A percentile compares a stretch with the other conserved stretches of the same genome.
Conservation (phyloP, 305 asterid genomes). For the Fraxinus angustifolia region DNA sequence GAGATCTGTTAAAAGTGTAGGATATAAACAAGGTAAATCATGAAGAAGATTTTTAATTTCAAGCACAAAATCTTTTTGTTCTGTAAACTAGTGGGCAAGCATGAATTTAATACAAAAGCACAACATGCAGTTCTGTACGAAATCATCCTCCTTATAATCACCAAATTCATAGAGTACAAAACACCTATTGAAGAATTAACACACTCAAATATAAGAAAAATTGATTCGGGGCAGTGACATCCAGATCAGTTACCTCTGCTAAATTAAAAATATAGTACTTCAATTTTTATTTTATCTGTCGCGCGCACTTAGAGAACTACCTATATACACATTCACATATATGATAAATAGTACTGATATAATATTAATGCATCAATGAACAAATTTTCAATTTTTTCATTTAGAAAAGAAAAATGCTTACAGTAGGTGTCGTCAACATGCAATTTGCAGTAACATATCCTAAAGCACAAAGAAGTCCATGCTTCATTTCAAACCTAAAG, state of each 20-base stretch:
- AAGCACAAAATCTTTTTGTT: slow-evolving; percentile 16
- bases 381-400: neutral
- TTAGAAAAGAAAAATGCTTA: slow-evolving; percentile 41
- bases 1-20: slow-evolving; percentile 57
- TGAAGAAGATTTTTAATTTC: slow-evolving; percentile 19
- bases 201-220: slow-evolving; percentile 9
- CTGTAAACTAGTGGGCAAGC: neutral
- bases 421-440: slow-evolving; percentile 61
- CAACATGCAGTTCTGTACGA: neutral
- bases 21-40: slow-evolving; percentile 17
- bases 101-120: slow-evolving; percentile 2
- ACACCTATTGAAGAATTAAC: slow-evolving; percentile 7
- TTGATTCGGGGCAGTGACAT: neutral
- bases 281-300: neutral
- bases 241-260: slow-evolving; percentile 5
- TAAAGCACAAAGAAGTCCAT: slow-evolving; percentile 74
- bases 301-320: neutral
- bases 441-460: slow-evolving; percentile 93
- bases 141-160: neutral
- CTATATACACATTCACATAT: neutral
- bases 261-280: slow-evolving; percentile 6
- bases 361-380: neutral
- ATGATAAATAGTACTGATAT: neutral
- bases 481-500: slow-evolving; percentile 80
- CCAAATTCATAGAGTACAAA: neutral